A percentile compares a stretch with the other conserved stretches of the same genome.
phyloP scores from a whole-genome alignment of 345 rosid genomes.

The Heritiera littoralis region DNA sequence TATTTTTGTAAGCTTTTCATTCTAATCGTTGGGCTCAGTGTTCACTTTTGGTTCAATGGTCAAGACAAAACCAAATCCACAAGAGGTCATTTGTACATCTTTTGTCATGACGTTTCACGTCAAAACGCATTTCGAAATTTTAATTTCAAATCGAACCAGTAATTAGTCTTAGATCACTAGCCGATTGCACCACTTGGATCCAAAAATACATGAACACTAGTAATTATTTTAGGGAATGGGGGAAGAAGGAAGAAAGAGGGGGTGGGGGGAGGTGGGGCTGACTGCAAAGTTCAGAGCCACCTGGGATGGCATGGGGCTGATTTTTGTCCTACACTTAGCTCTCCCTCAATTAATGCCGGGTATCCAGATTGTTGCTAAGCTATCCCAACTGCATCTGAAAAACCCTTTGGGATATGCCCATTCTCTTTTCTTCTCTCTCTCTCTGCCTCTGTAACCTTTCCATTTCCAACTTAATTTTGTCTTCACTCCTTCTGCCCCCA shows the following conservation, averaged over 20 bases:
- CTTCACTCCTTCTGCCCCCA: neutral
- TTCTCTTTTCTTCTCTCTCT: neutral
- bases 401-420: neutral
- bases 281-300: conserved; percentile 21
- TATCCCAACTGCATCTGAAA: neutral
- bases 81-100: too few species aligned
- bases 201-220: neutral
- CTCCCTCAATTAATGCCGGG: conserved; percentile 37
- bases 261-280: neutral
- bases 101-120: too few species aligned
- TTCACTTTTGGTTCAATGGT: too few species aligned
- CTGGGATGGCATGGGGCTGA: conserved; percentile 31
- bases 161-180: too few species aligned
- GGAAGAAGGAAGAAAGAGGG: neutral
- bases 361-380: conserved; percentile 16
- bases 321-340: conserved; percentile 6
- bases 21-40: too few species aligned
- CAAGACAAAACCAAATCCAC: too few species aligned
- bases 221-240: neutral
- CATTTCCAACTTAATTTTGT: neutral
- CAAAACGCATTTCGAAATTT: too few species aligned
- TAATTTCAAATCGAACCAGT: too few species aligned
- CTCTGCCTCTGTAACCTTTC: neutral
- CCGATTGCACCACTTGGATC: too few species aligned
- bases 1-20: neutral